Percentiles rank a stretch among this genome's conserved stretches.
Evolutionary conservation across 768 basidiomycete species (phyloP).

Genomic region (Russula vinacea): DNA sequence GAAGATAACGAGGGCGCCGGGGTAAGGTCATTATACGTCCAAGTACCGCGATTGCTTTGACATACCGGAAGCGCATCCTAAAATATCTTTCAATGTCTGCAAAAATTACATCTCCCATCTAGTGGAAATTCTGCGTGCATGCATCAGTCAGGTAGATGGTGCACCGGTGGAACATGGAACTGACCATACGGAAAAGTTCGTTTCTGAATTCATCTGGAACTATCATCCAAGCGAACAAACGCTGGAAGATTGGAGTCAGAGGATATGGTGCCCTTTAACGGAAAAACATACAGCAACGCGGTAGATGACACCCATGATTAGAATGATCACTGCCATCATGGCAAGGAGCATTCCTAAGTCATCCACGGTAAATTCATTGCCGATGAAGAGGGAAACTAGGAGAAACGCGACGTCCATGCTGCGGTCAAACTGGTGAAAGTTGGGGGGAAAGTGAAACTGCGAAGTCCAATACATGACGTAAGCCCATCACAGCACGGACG

Average conservation of each 20-base stretch:
- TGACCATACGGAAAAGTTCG: not conserved
- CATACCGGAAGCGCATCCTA: not conserved
- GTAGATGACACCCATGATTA: not conserved
- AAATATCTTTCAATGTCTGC: not conserved
- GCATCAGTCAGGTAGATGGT: not conserved
- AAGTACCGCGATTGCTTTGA: not conserved
- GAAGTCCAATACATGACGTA: not conserved
- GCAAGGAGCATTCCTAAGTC: not conserved
- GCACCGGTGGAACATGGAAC: not conserved
- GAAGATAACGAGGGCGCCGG: not conserved
- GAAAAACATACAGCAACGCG: not conserved
- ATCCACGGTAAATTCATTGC: constrained; percentile 7
- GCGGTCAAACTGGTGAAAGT: not conserved
- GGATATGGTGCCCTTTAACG: not conserved
- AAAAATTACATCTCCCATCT: not conserved
- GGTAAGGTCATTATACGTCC: not conserved
- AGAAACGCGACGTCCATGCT: not conserved
- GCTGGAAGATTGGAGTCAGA: not conserved
- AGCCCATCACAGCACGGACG: too few relatives aligned
- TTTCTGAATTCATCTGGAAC: not conserved
- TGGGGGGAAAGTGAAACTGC: not conserved
- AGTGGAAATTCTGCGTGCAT: not conserved
- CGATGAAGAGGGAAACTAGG: not conserved
- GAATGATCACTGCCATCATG: not conserved
- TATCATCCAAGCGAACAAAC: not conserved